Conservation (phyloP, 225 moss, liverwort and hornwort species). For the Neckera pumila region DNA sequence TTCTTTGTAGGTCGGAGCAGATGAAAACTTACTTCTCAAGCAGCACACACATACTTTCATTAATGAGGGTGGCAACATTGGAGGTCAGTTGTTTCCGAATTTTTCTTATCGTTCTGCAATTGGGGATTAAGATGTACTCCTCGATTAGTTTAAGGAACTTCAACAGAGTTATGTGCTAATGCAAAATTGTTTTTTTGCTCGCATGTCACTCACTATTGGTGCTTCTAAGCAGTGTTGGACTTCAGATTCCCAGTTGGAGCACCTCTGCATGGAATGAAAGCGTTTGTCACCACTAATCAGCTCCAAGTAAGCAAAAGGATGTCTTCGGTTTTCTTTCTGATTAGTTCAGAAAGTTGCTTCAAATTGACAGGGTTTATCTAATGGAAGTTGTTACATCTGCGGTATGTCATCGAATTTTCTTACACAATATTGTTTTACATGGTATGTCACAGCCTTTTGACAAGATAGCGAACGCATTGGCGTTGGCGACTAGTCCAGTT, state of each 20-base stretch:
- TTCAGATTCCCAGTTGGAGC: conserved; percentile 84
- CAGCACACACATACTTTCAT: conserved; percentile 91
- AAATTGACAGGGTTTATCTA: background rate
- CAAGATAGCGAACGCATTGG: conserved; percentile 72
- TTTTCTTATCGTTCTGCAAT: background rate
- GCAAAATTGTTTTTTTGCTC: background rate
- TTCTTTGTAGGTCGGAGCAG: conserved; percentile 61
- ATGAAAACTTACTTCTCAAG: conserved; percentile 77
- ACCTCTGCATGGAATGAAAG: conserved; percentile 93
- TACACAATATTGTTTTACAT: background rate
- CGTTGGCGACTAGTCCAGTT: conserved; percentile 80
- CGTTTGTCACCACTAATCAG: conserved; percentile 89
- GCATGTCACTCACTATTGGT: background rate
- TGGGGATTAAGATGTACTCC: background rate
- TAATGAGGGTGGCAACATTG: conserved; percentile 73
- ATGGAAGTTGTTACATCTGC: background rate
- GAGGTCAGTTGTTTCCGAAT: conserved; percentile 32
- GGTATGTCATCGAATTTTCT: background rate
- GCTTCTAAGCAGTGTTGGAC: conserved; percentile 60
- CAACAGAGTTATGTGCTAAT: background rate
- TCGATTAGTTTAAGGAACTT: background rate
- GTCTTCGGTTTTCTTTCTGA: background rate
- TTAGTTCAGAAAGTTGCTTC: background rate
- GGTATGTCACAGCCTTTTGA: conserved; percentile 52
- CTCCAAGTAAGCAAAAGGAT: conserved; percentile 37